These are phyloP conservation scores for Cubamyces lactineus DNA, from an alignment of 768 basidiomycete species.

Conservation along the genomic window DNA sequence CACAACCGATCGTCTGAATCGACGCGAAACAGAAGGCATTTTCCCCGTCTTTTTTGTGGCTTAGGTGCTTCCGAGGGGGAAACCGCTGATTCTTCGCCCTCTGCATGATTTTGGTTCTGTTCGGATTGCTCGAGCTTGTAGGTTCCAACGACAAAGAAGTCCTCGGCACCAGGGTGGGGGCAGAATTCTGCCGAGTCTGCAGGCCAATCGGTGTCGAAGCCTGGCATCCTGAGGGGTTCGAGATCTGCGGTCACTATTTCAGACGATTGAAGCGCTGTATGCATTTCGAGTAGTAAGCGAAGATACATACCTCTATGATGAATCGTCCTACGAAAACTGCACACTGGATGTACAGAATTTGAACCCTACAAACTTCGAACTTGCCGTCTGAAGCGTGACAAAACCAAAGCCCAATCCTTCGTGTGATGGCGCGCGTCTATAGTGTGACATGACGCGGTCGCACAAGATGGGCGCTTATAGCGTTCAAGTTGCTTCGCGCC, in stretches of 20 bases:
- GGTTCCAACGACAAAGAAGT: conserved; percentile 87
- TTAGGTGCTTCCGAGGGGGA: not conserved
- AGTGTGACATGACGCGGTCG: conserved; percentile 5
- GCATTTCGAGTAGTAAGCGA: too few species aligned
- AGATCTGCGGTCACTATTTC: too few species aligned
- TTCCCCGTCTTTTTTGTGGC: conserved; percentile 58
- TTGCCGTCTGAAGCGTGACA: not conserved
- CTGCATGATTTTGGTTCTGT: conserved; percentile 6
- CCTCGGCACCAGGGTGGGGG: conserved; percentile 58
- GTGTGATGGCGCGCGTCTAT: not conserved
- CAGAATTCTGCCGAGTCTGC: conserved; percentile 94
- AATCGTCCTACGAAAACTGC: too few species aligned
- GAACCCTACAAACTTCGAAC: too few species aligned
- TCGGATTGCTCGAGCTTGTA: conserved; percentile 69
- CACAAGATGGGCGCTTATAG: not conserved
- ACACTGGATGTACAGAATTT: too few species aligned
- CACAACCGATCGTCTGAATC: conserved; percentile 43
- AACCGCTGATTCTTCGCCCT: conserved; percentile 3
- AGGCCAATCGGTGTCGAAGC: conserved; percentile 73
- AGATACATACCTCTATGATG: too few species aligned
- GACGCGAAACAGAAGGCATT: conserved; percentile 70
- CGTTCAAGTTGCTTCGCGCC: not conserved
- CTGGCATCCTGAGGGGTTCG: conserved; percentile 10
- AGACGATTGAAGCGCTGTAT: too few species aligned
- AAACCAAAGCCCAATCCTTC: not conserved